phyloP scores from a whole-genome alignment of 2,329 filamentous ascomycete species.

The Talaromyces funiculosus region DNA sequence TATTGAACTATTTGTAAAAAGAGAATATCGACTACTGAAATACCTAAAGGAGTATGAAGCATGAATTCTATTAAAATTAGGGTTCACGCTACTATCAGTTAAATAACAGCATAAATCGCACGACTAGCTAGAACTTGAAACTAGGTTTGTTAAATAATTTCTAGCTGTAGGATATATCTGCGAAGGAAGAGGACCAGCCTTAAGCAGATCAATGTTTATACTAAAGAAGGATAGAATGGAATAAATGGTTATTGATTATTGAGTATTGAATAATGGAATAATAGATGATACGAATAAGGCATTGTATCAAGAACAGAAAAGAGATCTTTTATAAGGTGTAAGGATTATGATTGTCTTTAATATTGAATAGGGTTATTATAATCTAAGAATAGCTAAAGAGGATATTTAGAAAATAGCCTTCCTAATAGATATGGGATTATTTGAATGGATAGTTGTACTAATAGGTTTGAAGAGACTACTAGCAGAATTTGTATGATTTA shows the following conservation, averaged over 20 bases:
- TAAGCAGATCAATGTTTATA: no score
- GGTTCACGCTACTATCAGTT: neutral
- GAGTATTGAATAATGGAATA: neutral
- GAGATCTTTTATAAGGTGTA: no score
- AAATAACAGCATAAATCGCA: neutral
- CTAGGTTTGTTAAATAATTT: slow-evolving; percentile 1
- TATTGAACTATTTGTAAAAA: neutral
- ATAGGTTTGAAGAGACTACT: no score
- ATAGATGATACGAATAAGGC: neutral
- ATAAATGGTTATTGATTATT: neutral
- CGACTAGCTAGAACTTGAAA: neutral
- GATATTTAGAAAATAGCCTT: no score
- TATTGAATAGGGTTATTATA: no score
- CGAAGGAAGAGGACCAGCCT: neutral
- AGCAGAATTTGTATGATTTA: no score
- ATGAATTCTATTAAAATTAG: neutral
- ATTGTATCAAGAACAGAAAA: no score
- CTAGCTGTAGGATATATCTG: neutral
- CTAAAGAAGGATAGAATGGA: no score
- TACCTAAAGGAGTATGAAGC: neutral
- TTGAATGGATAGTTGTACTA: no score
- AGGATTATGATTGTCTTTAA: no score
- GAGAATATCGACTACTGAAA: neutral
- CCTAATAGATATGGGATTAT: no score
- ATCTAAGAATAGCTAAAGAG: no score